phyloP scores from a whole-genome alignment of 148 eudicot species.

The Arctostaphylos glauca region DNA sequence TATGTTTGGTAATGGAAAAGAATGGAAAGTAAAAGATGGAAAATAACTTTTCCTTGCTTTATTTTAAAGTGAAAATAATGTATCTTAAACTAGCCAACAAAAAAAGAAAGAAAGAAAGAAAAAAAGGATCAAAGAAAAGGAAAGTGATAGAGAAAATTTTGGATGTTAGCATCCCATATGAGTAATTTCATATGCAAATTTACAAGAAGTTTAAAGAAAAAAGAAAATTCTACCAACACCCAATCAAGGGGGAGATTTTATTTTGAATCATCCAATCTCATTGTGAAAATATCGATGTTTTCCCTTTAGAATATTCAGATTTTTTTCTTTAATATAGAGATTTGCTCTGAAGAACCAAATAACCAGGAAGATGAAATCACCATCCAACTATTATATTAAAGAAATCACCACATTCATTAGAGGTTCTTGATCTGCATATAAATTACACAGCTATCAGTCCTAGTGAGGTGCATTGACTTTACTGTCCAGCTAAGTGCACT shows the following conservation, averaged over 20 bases:
- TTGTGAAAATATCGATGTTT: not conserved
- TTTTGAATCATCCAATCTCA: constrained; percentile 1
- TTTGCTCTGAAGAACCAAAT: not conserved
- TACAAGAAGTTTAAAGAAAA: not conserved
- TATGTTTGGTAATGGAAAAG: not conserved
- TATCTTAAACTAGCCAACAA: not conserved
- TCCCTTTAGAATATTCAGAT: not conserved
- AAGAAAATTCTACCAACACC: not conserved
- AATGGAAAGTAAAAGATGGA: not conserved
- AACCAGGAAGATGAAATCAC: not conserved
- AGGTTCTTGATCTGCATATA: not conserved
- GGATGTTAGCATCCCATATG: not conserved
- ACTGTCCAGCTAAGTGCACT: constrained; percentile 48
- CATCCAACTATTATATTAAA: not conserved
- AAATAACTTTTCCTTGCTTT: not conserved
- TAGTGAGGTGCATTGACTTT: constrained; percentile 7
- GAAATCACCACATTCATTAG: not conserved
- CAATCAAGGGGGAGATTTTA: not conserved
- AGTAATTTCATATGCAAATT: not conserved
- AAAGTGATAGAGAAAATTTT: not conserved
- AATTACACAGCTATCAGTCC: constrained; percentile 23
- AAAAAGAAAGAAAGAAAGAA: too few relatives aligned
- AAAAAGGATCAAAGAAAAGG: too few relatives aligned
- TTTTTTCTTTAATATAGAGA: not conserved
- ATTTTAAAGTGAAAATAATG: not conserved